Evolutionary conservation across 73 alveolate genomes (phyloP), one percentile per base, ranked within the genome.

Genomic region (Paramecium sexaurelia): DNA sequence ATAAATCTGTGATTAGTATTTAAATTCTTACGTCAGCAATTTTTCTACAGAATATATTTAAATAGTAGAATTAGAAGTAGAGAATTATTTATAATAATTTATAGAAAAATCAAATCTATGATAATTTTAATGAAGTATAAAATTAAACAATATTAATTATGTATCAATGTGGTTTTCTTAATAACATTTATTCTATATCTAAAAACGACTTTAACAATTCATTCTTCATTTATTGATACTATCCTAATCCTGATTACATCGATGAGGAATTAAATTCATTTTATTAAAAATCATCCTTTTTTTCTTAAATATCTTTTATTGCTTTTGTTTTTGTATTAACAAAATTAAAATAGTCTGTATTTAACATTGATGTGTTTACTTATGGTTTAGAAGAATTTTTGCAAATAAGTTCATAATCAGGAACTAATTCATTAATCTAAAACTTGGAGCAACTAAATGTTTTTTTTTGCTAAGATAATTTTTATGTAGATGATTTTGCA

Each of bases 371-470:
- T 29, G 47, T 13, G 17, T 51, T 51, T 61, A 6, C 20, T 29
- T 22, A 32, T 10, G 83, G 13, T 61, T 61, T 61, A 22, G 20
- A 1, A 29, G 20, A 11, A 8, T 61, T 61, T 61, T 32, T 61
- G 83, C 51, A 61, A 26, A 61, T 61, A 1, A 61, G 47, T 61
- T 26, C 43, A 24, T 61, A 61, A 61, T 61, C 83, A 61, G 83
- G 83, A 26, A 61, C 83, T 61, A 61, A 61, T 27, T 61, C 83
- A 61, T 61, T 61, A 61, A 61, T 32, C 26, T 61, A 61, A 61
- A 61, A 61, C 26, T 61, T 61, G 7, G 83, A 61, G 27, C 83
- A 61, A 61, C 83, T 61, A 61, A 61, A 61, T 61, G 83, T 61
- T 61, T 61, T 61, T 13, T 61, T 61, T 61, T 61, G 51, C 39